phyloP scores from a whole-genome alignment of 225 moss, liverwort and hornwort species.

The Pseudisothecium myosuroides region DNA sequence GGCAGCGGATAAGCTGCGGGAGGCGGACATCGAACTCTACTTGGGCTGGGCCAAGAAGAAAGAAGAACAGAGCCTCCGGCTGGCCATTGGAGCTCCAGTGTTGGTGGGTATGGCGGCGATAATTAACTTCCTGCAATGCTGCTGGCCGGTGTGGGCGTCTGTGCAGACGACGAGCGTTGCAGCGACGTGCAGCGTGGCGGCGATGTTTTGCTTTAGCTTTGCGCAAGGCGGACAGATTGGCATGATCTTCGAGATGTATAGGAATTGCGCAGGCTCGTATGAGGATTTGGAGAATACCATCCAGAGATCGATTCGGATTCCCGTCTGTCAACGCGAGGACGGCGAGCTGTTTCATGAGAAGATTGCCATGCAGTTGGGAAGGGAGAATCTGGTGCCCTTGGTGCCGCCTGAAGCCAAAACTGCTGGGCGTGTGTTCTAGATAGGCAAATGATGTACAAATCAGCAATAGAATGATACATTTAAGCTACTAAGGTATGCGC shows the following conservation, averaged over 20 bases:
- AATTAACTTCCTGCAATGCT: slow-evolving; percentile 2
- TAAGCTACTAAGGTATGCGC: not conserved
- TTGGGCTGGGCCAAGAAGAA: slow-evolving; percentile 3
- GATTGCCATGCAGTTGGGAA: slow-evolving; percentile 55
- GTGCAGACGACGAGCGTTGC: not conserved
- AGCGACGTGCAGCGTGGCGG: not conserved
- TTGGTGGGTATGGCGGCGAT: not conserved
- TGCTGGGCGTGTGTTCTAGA: not conserved
- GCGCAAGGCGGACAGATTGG: slow-evolving; percentile 4
- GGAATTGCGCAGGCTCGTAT: slow-evolving; percentile 9
- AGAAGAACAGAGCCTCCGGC: not conserved
- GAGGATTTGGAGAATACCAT: not conserved
- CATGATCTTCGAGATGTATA: slow-evolving; percentile 17
- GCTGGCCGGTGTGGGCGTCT: not conserved
- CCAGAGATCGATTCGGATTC: not conserved
- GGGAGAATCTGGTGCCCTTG: slow-evolving; percentile 28
- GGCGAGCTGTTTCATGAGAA: slow-evolving; percentile 9
- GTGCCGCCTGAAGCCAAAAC: slow-evolving; percentile 23
- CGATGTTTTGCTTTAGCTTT: slow-evolving; percentile 2
- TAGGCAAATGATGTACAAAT: not conserved
- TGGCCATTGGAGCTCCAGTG: not conserved
- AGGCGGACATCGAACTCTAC: not conserved
- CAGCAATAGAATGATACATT: not conserved
- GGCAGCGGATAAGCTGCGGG: slow-evolving; percentile 2
- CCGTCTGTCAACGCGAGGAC: not conserved